Evolutionary conservation across 23 red algal species (phyloP).

Genomic region (Gracilaria domingensis): DNA sequence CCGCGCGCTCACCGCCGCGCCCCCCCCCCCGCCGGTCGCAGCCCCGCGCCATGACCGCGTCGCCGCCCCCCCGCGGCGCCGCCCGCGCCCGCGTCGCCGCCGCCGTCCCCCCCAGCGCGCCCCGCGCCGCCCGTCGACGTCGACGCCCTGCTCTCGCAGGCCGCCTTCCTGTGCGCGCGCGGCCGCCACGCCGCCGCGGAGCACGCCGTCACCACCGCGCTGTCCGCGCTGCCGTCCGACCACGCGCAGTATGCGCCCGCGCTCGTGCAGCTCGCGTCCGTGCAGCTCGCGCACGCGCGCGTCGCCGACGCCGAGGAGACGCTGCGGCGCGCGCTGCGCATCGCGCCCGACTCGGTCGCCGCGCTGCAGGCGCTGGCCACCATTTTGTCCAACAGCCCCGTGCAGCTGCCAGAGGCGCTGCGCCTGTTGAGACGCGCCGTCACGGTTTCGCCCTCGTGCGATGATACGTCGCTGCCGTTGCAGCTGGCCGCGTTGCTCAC

Average conservation of each 20-base stretch:
- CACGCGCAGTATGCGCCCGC: constrained; percentile 7
- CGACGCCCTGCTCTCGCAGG: constrained; percentile 14
- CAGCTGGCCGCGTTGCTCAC: constrained; percentile 76
- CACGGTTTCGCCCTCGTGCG: background rate
- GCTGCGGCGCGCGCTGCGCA: constrained; percentile 31
- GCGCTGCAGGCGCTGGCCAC: constrained; percentile 36
- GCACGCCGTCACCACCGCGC: constrained; percentile 1
- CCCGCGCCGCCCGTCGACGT: too few relatives aligned
- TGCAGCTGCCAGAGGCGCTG: constrained; percentile 67
- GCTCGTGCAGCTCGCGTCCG: constrained; percentile 31
- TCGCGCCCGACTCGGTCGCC: background rate
- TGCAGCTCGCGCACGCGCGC: constrained; percentile 19
- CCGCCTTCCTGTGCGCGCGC: constrained; percentile 6
- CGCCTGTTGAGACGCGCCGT: constrained; percentile 45
- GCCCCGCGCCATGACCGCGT: background rate
- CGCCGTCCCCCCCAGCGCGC: background rate
- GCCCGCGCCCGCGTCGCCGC: background rate
- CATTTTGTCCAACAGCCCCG: constrained; percentile 51
- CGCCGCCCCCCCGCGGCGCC: constrained; percentile 1
- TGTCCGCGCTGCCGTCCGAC: background rate
- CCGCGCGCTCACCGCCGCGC: background rate
- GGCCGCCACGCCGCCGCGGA: constrained; percentile 18
- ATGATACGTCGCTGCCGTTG: background rate
- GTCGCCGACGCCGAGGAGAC: constrained; percentile 8
- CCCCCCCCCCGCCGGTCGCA: background rate